phyloP scores from a whole-genome alignment of 768 basidiomycete genomes.

The Daedaleopsis sinensis region DNA sequence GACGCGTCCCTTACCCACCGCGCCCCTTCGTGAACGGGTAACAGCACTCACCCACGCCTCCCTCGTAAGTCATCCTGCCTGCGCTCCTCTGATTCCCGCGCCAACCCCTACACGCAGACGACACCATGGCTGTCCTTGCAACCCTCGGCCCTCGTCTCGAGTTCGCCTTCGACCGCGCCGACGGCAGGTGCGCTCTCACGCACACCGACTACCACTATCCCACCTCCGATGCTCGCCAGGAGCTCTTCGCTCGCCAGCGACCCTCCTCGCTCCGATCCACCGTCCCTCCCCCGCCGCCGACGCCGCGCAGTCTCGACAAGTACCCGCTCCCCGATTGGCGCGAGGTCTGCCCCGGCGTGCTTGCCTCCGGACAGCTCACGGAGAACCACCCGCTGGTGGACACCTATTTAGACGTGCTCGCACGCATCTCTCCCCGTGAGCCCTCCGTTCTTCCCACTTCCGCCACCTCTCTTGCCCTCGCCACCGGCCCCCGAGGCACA shows the following conservation, averaged over 20 bases:
- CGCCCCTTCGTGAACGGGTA: not conserved
- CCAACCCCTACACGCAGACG: too few relatives aligned
- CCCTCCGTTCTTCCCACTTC: constrained; percentile 2
- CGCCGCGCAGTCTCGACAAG: constrained; percentile 19
- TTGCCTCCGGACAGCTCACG: constrained; percentile 45
- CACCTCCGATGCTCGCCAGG: constrained; percentile 41
- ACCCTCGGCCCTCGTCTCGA: not conserved
- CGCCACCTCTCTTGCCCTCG: not conserved
- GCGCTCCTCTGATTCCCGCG: too few relatives aligned
- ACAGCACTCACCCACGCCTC: not conserved
- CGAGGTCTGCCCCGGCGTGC: constrained; percentile 39
- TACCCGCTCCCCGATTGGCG: constrained; percentile 26
- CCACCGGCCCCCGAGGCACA: not conserved
- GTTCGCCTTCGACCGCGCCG: constrained; percentile 10
- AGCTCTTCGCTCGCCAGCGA: constrained; percentile 30
- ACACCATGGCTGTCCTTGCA: constrained; percentile 6
- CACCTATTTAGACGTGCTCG: constrained; percentile 49
- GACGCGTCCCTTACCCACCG: not conserved
- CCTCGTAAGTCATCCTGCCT: not conserved
- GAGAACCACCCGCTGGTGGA: constrained; percentile 52
- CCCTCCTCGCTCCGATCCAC: constrained; percentile 23
- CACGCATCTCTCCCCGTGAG: constrained; percentile 38
- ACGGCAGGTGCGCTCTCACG: constrained; percentile 28
- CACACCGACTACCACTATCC: constrained; percentile 32
- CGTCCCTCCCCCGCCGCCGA: constrained; percentile 26